Conservation (phyloP, 192 early-diverging fungal genomes). For the Geosiphon pyriformis region DNA sequence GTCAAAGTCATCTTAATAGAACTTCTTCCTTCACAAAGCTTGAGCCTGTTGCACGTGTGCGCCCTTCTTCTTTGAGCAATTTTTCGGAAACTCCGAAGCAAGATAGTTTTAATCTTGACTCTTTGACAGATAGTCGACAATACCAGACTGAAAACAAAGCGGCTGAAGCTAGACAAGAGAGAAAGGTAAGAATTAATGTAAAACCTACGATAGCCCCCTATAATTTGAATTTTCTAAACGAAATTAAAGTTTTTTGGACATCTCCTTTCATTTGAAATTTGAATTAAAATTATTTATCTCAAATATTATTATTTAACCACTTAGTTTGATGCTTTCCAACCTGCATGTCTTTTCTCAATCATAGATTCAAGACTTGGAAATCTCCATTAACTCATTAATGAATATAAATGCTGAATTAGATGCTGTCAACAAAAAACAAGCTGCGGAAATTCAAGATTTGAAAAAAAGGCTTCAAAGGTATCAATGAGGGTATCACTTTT, state of each 20-base stretch:
- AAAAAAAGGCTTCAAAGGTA: constrained; percentile 38
- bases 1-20: constrained; percentile 10
- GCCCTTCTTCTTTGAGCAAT: constrained; percentile 13
- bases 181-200: constrained; percentile 13
- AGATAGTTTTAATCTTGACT: background rate
- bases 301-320: background rate
- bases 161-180: constrained; percentile 20
- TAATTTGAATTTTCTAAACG: background rate
- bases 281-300: background rate
- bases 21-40: background rate
- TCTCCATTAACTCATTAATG: constrained; percentile 47
- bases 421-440: constrained; percentile 43
- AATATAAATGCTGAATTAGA: constrained; percentile 48
- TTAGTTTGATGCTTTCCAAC: background rate
- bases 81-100: constrained; percentile 7
- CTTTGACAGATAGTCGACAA: constrained; percentile 4
- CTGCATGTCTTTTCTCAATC: background rate
- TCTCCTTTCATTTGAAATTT: background rate
- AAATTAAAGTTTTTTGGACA: background rate
- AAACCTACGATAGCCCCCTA: background rate
- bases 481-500: background rate
- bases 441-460: constrained; percentile 41
- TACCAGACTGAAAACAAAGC: constrained; percentile 5
- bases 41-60: constrained; percentile 8
- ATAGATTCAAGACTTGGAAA: constrained; percentile 51